A percentile compares a stretch with the other conserved stretches of the same genome.
phyloP scores from a whole-genome alignment of 2,329 filamentous ascomycete species.

The Microdochium bolleyi region DNA sequence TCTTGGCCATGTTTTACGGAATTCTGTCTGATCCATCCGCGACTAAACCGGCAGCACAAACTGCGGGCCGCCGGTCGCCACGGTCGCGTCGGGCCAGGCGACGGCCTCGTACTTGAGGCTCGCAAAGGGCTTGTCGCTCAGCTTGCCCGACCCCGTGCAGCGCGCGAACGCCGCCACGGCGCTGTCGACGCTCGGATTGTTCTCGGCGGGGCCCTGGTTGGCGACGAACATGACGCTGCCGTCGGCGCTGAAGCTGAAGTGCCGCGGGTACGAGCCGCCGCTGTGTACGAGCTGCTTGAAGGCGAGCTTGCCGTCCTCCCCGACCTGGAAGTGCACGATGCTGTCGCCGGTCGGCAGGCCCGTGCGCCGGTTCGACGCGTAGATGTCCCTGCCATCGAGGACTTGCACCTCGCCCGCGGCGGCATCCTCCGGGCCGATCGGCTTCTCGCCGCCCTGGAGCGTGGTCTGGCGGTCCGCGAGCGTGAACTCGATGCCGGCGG shows the following conservation, averaged over 20 bases:
- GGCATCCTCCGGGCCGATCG: constrained; percentile 26
- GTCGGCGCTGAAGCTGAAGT: constrained; percentile 32
- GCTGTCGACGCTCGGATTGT: constrained; percentile 17
- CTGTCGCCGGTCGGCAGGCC: constrained; percentile 33
- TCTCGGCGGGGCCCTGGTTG: constrained; percentile 25
- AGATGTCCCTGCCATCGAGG: constrained; percentile 34
- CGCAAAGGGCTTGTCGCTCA: constrained; percentile 13
- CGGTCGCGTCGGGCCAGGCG: constrained; percentile 4
- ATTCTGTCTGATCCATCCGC: no score
- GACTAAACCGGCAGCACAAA: constrained; percentile 11
- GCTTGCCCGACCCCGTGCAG: constrained; percentile 6
- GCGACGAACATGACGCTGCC: constrained; percentile 31
- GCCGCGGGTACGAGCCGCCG: constrained; percentile 29
- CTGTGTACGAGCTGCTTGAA: constrained; percentile 12
- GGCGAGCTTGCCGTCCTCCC: constrained; percentile 8
- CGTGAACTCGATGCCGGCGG: constrained; percentile 24
- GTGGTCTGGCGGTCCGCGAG: constrained; percentile 28
- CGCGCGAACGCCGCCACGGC: constrained; percentile 31
- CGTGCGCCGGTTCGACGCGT: constrained; percentile 42
- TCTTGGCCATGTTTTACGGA: no score
- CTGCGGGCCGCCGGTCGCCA: constrained; percentile 14
- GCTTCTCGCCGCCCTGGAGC: constrained; percentile 19
- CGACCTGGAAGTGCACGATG: constrained; percentile 35
- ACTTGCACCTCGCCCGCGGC: constrained; percentile 37
- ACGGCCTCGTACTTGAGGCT: constrained; percentile 6